phyloP scores from a whole-genome alignment of 345 rosid species.

The Pugionium dolabratum region DNA sequence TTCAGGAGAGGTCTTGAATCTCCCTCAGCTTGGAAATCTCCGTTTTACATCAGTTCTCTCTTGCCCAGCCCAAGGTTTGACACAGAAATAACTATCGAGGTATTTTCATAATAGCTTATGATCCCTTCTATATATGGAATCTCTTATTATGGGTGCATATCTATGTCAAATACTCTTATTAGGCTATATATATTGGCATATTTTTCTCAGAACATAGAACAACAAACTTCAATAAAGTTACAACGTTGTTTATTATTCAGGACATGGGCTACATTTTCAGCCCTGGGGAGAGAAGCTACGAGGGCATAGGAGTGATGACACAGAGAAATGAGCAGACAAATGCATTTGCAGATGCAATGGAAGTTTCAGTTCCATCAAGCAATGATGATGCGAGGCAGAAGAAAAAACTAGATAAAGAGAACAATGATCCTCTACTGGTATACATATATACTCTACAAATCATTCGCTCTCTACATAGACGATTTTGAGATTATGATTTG shows the following conservation, averaged over 20 bases:
- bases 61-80: constrained; percentile 69
- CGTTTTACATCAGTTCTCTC: constrained; percentile 83
- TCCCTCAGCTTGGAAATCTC: constrained; percentile 98
- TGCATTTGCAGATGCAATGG: constrained; percentile 77
- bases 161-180: constrained; percentile 8
- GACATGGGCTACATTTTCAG: constrained; percentile 89
- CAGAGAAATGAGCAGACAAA: constrained; percentile 64
- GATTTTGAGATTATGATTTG: background rate
- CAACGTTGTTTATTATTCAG: constrained; percentile 37
- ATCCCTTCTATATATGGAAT: background rate
- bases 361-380: constrained; percentile 53
- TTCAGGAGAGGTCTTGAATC: constrained; percentile 84
- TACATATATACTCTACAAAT: background rate
- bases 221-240: no score
- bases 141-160: background rate
- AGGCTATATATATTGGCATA: background rate
- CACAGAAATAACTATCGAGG: constrained; percentile 91
- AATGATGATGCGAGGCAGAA: constrained; percentile 54
- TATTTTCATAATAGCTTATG: constrained; percentile 31
- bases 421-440: constrained; percentile 40
- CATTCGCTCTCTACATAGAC: background rate
- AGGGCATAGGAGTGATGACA: constrained; percentile 79
- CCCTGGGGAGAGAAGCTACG: constrained; percentile 88
- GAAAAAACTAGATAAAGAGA: constrained; percentile 50
- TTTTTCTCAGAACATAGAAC: no score